Evolutionary conservation across 257 asterid species (phyloP).

Genomic region (Craterostigma plantagineum): DNA sequence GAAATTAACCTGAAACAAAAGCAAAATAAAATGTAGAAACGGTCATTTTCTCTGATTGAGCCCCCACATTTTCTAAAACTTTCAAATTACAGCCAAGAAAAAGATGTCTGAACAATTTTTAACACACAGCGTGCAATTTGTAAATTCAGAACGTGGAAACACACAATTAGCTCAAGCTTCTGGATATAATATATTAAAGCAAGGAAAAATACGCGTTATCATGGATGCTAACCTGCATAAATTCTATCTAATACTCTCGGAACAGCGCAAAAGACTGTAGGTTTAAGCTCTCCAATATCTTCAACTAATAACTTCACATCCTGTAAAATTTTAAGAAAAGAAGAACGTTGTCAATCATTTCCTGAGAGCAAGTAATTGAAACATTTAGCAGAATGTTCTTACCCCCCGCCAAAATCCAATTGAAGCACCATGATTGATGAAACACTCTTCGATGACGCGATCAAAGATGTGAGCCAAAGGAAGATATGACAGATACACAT

Average conservation of each 20-base stretch:
- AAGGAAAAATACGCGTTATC: background rate
- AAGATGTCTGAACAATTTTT: too few relatives aligned
- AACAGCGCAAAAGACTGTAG: conserved; percentile 87
- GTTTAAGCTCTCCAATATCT: conserved; percentile 75
- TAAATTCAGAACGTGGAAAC: too few relatives aligned
- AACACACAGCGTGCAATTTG: background rate
- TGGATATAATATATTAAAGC: too few relatives aligned
- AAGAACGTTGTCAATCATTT: too few relatives aligned
- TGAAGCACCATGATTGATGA: conserved; percentile 68
- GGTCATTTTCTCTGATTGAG: too few relatives aligned
- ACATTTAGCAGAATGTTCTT: conserved; percentile 10
- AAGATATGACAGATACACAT: conserved; percentile 77
- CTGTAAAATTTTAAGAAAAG: conserved; percentile 14
- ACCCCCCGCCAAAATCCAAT: conserved; percentile 99
- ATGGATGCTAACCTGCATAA: conserved; percentile 40
- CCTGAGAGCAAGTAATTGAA: too few relatives aligned
- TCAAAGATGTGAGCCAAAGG: conserved; percentile 98
- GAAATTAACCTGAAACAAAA: too few relatives aligned
- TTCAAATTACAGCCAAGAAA: too few relatives aligned
- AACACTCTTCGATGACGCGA: conserved; percentile 72
- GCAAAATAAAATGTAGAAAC: too few relatives aligned
- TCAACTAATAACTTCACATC: conserved; percentile 81
- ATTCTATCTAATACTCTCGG: conserved; percentile 93
- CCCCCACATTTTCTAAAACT: too few relatives aligned
- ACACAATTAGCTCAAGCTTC: too few relatives aligned